Conservation (phyloP, 2,329 filamentous ascomycete species). For the Amauroascus niger region DNA sequence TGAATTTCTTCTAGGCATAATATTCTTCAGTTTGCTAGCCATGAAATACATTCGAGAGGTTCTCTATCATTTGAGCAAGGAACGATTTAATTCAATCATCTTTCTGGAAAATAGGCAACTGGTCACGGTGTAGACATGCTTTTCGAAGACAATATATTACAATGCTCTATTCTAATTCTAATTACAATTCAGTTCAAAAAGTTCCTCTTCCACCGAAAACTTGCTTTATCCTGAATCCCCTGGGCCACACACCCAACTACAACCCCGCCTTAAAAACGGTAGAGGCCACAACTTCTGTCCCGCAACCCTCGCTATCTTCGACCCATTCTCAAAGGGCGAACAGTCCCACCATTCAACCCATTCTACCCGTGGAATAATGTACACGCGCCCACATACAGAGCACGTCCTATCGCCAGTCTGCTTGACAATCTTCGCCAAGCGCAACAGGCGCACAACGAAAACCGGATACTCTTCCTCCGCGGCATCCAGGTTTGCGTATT, state of each 20-base stretch:
- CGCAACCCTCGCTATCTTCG: conserved; percentile 26
- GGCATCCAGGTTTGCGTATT: too few relatives aligned
- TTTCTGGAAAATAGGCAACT: too few relatives aligned
- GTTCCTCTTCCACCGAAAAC: background rate
- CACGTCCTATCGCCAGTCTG: conserved; percentile 32
- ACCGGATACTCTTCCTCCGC: conserved; percentile 26
- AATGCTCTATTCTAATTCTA: background rate
- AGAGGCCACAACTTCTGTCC: conserved; percentile 30
- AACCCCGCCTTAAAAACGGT: conserved; percentile 34
- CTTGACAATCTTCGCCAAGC: conserved; percentile 29
- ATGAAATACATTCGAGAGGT: too few relatives aligned
- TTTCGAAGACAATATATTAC: too few relatives aligned
- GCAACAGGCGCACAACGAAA: conserved; percentile 29
- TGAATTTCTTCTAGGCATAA: too few relatives aligned
- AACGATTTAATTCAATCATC: too few relatives aligned
- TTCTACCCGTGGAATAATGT: conserved; percentile 34
- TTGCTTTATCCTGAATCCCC: background rate
- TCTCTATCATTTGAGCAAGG: too few relatives aligned
- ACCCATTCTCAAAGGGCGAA: conserved; percentile 31
- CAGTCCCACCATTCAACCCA: conserved; percentile 41
- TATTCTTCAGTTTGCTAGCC: too few relatives aligned
- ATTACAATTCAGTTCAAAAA: background rate
- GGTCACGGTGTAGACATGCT: too few relatives aligned
- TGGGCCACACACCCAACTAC: conserved; percentile 31
- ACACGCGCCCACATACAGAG: conserved; percentile 33